Evolutionary conservation across 2,329 filamentous ascomycete genomes (phyloP).

Genomic region (Tolypocladium paradoxum): DNA sequence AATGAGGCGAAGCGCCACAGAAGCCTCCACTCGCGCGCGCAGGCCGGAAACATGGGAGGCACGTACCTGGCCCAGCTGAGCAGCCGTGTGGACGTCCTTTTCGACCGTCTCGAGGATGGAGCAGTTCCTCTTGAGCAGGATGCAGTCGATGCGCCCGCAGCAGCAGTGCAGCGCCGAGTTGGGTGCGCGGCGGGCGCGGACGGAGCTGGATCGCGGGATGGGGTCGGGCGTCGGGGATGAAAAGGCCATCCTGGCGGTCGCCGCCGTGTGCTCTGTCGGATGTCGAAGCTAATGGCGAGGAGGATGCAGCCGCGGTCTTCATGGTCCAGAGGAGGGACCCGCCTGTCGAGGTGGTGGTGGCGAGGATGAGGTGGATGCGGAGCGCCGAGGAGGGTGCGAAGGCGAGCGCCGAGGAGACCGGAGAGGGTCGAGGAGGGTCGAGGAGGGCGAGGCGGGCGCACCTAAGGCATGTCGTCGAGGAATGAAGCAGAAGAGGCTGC

Average conservation of each 20-base stretch:
- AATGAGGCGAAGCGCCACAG: neutral
- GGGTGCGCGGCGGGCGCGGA: slow-evolving; percentile 11
- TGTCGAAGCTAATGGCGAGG: neutral
- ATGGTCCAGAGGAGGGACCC: slow-evolving; percentile 3
- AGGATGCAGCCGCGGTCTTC: slow-evolving; percentile 1
- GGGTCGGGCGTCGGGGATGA: slow-evolving; percentile 7
- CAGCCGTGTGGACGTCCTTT: slow-evolving; percentile 77
- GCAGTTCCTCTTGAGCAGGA: slow-evolving; percentile 72
- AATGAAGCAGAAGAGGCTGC: neutral
- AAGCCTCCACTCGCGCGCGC: neutral
- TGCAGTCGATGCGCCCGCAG: slow-evolving; percentile 72
- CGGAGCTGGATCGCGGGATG: slow-evolving; percentile 13
- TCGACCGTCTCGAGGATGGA: slow-evolving; percentile 70
- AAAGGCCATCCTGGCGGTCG: neutral
- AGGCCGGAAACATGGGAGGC: neutral
- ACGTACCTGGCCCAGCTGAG: slow-evolving; percentile 82
- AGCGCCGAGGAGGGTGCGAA: neutral
- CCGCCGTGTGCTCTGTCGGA: neutral
- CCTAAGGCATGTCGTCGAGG: neutral
- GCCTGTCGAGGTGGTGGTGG: neutral
- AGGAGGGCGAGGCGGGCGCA: neutral
- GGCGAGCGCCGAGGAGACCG: too few relatives aligned
- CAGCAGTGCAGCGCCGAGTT: slow-evolving; percentile 54
- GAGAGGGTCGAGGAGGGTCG: neutral
- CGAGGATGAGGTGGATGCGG: neutral